Percentiles rank a stretch among this genome's conserved stretches.
Conservation (phyloP, 306 rosid genomes). For the Vigna hirtella region DNA sequence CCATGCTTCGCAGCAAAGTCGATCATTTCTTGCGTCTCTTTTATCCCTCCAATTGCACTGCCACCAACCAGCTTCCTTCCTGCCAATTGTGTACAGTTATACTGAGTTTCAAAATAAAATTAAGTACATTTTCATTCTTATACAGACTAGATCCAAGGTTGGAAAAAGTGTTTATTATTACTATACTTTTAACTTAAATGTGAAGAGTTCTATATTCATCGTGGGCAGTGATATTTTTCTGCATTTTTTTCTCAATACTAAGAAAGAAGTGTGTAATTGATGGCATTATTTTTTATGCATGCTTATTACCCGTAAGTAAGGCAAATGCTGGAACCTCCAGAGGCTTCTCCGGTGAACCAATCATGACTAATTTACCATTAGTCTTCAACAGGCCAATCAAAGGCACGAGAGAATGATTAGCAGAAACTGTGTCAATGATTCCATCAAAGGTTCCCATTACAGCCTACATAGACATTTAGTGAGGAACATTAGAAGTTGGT, state of each 20-base stretch:
- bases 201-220: too few species aligned
- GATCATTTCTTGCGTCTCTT: slow-evolving; percentile 21
- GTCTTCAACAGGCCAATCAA: slow-evolving; percentile 49
- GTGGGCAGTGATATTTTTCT: too few species aligned
- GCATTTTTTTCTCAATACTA: too few species aligned
- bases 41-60: slow-evolving; percentile 50
- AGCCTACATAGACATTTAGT: slow-evolving; percentile 33
- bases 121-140: too few species aligned
- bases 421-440: slow-evolving; percentile 61
- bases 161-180: too few species aligned
- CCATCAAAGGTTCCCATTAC: slow-evolving; percentile 57
- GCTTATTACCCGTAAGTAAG: too few species aligned
- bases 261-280: too few species aligned
- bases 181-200: too few species aligned
- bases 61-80: slow-evolving; percentile 59
- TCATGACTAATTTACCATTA: slow-evolving; percentile 58
- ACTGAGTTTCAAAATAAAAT: too few species aligned
- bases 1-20: slow-evolving; percentile 54
- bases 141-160: too few species aligned
- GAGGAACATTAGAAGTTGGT: neutral
- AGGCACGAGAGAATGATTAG: slow-evolving; percentile 50
- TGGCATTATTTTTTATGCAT: too few species aligned
- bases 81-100: neutral
- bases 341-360: slow-evolving; percentile 55
- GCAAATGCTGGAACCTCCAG: slow-evolving; percentile 19